These are phyloP conservation scores for Colletotrichum sp. DNA, from an alignment of 2,329 filamentous ascomycete species.

Conservation along the genomic window DNA sequence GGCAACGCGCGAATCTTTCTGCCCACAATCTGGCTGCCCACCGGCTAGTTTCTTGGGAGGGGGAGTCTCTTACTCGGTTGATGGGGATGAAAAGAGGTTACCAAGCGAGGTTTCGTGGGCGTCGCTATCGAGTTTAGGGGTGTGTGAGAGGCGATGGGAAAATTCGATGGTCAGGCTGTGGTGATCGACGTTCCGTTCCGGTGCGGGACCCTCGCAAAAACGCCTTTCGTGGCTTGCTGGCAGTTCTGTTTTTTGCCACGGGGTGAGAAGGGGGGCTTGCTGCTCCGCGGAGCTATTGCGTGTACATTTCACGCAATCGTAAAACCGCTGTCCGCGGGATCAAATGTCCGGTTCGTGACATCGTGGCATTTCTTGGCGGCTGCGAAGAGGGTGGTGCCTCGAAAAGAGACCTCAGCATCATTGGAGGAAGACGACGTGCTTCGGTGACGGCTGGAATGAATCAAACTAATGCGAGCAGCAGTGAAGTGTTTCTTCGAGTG, in stretches of 20 bases:
- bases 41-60: background rate
- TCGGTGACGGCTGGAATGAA: background rate
- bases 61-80: background rate
- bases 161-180: background rate
- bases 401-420: background rate
- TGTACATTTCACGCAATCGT: background rate
- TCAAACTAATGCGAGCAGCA: background rate
- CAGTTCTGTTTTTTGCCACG: background rate
- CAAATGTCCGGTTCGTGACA: background rate
- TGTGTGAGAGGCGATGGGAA: background rate
- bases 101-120: background rate
- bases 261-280: background rate
- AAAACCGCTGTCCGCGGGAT: background rate
- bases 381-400: background rate
- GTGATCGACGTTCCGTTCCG: background rate
- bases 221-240: background rate
- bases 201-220: background rate
- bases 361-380: background rate
- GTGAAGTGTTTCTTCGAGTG: background rate
- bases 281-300: background rate
- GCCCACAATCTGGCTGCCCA: slow-evolving; percentile 1
- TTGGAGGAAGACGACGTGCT: background rate
- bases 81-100: background rate
- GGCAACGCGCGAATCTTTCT: background rate
- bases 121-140: background rate